Evolutionary conservation across 768 basidiomycete species (phyloP), one percentile per base, ranked within the genome.

Genomic region (Phlegmacium glaucopus): DNA sequence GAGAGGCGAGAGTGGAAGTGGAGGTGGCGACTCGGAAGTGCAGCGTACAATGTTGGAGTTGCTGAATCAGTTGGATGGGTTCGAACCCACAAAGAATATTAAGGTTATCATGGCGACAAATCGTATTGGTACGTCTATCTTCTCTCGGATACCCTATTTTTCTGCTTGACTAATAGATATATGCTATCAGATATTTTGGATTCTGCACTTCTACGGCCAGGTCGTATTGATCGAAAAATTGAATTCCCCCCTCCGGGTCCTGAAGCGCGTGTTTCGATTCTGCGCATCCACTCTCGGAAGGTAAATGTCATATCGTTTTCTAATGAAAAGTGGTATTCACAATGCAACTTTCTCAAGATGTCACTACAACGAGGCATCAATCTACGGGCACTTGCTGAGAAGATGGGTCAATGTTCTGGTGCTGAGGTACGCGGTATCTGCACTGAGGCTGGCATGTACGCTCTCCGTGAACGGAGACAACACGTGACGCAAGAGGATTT

Each of bases 401-500:
- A 99, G 78, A 99, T 98, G 95, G 95, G 95, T 0, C 92, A 96
- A 61, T 97, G 95, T 63, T 95, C 92, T 1, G 95, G 95, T 55
- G 95, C 95, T 1, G 95, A 99, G 65, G 95, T 97, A 12, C 80
- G 95, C 12, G 95, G 94, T 69, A 96, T 96, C 56, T 95, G 93
- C 64, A 95, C 94, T 0, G 93, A 95, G 72, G 94, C 93, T n/a
- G 90, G 90, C 22, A 97, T 97, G 95, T 98, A 96, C 60, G 95
- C 95, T 0, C 75, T 99, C 3, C 81, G 95, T 13, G 95, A 99
- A 68, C 80, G 95, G 49, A 74, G 95, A 54, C 94, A 96, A 55
- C 94, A 98, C 65, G 95, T 98, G 42, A 96, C 94, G 3, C 94
- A 96, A 67, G 95, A 98, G 62, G 95, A 98, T 61, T 98, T 98